Percentiles rank a stretch among this genome's conserved stretches.
phyloP scores from a whole-genome alignment of 1,284 basidiomycete genomes.

The Naganishia liquefaciens region DNA sequence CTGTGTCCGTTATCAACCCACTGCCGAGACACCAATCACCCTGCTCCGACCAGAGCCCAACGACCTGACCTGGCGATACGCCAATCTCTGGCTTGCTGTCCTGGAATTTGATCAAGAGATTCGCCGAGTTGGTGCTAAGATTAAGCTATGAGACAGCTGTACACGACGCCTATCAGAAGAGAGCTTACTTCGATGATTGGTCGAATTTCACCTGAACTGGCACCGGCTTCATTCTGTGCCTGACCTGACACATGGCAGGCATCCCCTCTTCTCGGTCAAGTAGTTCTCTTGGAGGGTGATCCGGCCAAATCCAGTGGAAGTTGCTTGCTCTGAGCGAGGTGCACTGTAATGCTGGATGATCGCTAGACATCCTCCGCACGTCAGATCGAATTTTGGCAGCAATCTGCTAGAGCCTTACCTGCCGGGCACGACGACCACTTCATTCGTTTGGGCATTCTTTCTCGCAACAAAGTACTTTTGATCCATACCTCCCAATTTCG shows the following conservation, averaged over 20 bases:
- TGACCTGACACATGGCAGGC: constrained; percentile 64
- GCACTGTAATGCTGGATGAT: constrained; percentile 67
- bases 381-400: not conserved
- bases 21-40: constrained; percentile 80
- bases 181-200: constrained; percentile 35
- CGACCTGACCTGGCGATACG: constrained; percentile 78
- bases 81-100: constrained; percentile 67
- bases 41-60: constrained; percentile 64
- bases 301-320: constrained; percentile 76
- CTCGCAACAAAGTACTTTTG: constrained; percentile 71
- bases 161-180: not conserved
- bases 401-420: constrained; percentile 57
- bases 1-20: constrained; percentile 62
- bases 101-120: constrained; percentile 37
- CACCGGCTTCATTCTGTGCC: constrained; percentile 68
- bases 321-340: constrained; percentile 56
- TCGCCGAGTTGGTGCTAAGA: constrained; percentile 4
- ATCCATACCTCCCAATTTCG: constrained; percentile 65
- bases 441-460: constrained; percentile 67
- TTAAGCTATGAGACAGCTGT: too few relatives aligned
- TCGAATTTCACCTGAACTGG: constrained; percentile 41
- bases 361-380: constrained; percentile 51
- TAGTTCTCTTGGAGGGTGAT: constrained; percentile 58
- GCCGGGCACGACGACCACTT: constrained; percentile 73
- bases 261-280: constrained; percentile 58